These are phyloP conservation scores for Eucalyptus dawsonii DNA, from an alignment of 345 rosid species.

Conservation along the genomic window DNA sequence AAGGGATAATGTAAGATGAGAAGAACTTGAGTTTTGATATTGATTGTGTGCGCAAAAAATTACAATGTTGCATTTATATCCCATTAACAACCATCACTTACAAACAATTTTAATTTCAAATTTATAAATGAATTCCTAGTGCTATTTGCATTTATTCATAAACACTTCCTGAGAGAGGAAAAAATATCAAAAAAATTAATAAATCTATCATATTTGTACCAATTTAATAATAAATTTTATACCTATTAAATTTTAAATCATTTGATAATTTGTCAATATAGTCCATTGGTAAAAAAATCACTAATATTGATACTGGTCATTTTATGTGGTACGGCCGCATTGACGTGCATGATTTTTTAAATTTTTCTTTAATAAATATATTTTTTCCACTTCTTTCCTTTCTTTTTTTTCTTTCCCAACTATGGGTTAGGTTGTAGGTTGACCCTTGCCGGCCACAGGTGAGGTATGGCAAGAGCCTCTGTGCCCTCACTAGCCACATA, in stretches of 20 bases:
- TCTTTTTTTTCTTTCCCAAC: not conserved
- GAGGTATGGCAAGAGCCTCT: not conserved
- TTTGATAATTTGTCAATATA: no score
- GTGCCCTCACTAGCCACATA: no score
- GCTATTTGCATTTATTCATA: not conserved
- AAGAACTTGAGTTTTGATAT: not conserved
- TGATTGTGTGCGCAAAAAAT: not conserved
- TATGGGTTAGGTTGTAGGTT: not conserved
- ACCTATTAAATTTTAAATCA: no score
- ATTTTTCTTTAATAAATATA: no score
- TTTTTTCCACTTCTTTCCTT: no score
- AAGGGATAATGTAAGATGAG: not conserved
- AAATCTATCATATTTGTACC: no score
- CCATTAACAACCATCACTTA: not conserved
- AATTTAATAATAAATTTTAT: no score
- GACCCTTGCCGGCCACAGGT: rapidly evolving
- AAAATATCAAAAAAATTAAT: no score
- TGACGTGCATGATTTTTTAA: no score
- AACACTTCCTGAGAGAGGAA: not conserved
- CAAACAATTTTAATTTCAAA: not conserved
- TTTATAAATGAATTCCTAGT: not conserved
- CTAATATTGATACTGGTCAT: rapidly evolving
- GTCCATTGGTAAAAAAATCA: rapidly evolving
- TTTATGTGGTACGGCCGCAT: rapidly evolving
- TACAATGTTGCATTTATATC: not conserved